Base-by-base conservation (phyloP, 2,329 filamentous ascomycete species). In the Didymellaceae sp. region DNA sequence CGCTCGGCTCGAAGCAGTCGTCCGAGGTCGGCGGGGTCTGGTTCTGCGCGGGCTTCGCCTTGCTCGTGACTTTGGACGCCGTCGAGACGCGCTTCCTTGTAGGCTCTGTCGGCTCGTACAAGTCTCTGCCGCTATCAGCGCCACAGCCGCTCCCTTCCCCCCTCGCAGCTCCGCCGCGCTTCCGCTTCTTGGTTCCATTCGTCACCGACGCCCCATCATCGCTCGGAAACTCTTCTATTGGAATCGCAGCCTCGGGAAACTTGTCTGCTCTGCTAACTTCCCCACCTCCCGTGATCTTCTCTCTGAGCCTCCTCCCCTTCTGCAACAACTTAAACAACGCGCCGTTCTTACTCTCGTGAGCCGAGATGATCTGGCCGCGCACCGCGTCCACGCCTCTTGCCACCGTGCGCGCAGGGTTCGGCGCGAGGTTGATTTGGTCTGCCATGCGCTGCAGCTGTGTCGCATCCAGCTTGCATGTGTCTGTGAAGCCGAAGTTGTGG, bases 261-360 rank as follows among this genome's bases (percentile, higher is more conserved):
- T 18, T 24, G 30, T 52, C 42, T 10, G 24, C 28, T 6, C 16
- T 11, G 7, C 42, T 4, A 8, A 45, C 7, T 7, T 6, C 25
- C 16, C 45, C 42, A 9, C 42, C 48, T 1, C 4, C 6, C 6
- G 35, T 17, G 8, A 52, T 21, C 25, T 42, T 24, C 7, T n/a
- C 24, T 6, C 51, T 45, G 13, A 55, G 13, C 6, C 13, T 32
- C 3, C 10, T 13, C 5, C 48, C 51, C 10, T 11, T 39, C 2
- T 5, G 20, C n/a, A 34, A 13, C 20, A 57, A 20, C 8, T 49
- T 44, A 13, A 45, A 46, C 14, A 59, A 30, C 0, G 42, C 42
- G 14, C 45, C 46, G 17, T 53, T 55, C 42, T 59, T 59, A 3
- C 31, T 46, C 18, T 24, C 44, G 28, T 55, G 54, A 7, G 57